Evolutionary conservation across 2,329 filamentous ascomycete species (phyloP).

Genomic region (Ceratocystis eucalypticola): DNA sequence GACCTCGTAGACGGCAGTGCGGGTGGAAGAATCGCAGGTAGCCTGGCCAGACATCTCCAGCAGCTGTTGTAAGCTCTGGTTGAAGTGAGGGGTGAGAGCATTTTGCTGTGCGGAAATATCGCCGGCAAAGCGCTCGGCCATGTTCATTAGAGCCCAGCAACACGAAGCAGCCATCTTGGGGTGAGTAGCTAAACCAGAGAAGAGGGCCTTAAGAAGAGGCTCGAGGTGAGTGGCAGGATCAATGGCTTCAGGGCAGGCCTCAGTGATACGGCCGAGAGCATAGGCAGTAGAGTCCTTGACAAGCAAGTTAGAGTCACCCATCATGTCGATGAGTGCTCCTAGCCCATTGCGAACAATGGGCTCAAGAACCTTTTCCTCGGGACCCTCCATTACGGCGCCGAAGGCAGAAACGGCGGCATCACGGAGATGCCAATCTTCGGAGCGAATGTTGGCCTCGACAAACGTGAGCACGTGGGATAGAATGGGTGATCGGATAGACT

Average conservation of each 20-base stretch:
- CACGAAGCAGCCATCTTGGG: slow-evolving; percentile 96
- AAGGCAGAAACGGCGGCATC: slow-evolving; percentile 96
- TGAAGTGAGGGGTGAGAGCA: slow-evolving; percentile 80
- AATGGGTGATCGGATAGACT: slow-evolving; percentile 73
- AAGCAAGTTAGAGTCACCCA: slow-evolving; percentile 78
- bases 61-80: slow-evolving; percentile 75
- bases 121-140: slow-evolving; percentile 88
- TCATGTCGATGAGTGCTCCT: slow-evolving; percentile 76
- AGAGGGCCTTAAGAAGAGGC: slow-evolving; percentile 73
- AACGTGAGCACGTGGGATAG: slow-evolving; percentile 79
- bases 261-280: slow-evolving; percentile 87
- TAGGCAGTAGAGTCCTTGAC: slow-evolving; percentile 95
- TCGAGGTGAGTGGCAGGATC: slow-evolving; percentile 73
- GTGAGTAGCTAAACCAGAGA: slow-evolving; percentile 76
- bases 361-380: slow-evolving; percentile 80
- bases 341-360: slow-evolving; percentile 93
- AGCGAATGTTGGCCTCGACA: slow-evolving; percentile 79
- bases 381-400: slow-evolving; percentile 96
- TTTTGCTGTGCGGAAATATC: slow-evolving; percentile 67
- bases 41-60: slow-evolving; percentile 70
- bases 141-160: slow-evolving; percentile 98
- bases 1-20: slow-evolving; percentile 93
- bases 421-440: slow-evolving; percentile 85
- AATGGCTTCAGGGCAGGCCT: slow-evolving; percentile 82
- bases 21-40: slow-evolving; percentile 75